Percentiles rank a stretch among this genome's conserved stretches.
Evolutionary conservation across 805 yeast species (phyloP).

Genomic region (Suhomyces xylopsoci): DNA sequence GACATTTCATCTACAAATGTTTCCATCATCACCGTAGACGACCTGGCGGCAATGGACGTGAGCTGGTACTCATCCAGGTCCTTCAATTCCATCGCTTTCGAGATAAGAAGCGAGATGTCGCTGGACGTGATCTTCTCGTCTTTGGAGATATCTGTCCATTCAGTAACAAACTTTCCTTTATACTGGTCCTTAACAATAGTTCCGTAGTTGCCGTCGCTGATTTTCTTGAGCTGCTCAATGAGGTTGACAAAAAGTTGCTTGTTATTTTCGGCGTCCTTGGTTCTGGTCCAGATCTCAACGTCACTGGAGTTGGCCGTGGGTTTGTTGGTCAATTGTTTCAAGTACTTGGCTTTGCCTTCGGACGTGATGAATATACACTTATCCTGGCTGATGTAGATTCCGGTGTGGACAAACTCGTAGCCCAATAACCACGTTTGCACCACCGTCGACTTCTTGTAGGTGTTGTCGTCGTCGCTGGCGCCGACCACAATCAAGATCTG

Average conservation of each 20-base stretch:
- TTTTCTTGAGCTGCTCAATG: conserved; percentile 41
- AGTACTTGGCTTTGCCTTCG: conserved; percentile 78
- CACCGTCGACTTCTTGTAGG: conserved; percentile 83
- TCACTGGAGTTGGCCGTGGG: conserved; percentile 41
- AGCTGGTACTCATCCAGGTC: conserved; percentile 73
- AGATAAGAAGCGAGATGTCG: conserved; percentile 53
- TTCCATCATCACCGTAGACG: conserved; percentile 77
- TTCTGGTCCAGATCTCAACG: conserved; percentile 64
- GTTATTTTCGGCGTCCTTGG: conserved; percentile 78
- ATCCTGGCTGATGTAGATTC: conserved; percentile 58
- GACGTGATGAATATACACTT: conserved; percentile 70
- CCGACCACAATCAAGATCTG: conserved; percentile 67
- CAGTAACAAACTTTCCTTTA: conserved; percentile 79
- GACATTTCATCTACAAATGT: conserved; percentile 86
- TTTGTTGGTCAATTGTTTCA: conserved; percentile 52
- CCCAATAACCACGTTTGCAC: conserved; percentile 91
- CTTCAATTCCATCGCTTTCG: conserved; percentile 61
- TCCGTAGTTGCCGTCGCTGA: conserved; percentile 52
- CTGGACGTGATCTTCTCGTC: conserved; percentile 34
- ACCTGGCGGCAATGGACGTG: conserved; percentile 67
- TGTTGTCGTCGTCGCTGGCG: conserved; percentile 81
- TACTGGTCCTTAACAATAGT: conserved; percentile 71
- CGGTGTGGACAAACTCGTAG: conserved; percentile 94
- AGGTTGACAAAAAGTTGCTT: conserved; percentile 61
- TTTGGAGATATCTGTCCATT: conserved; percentile 54